A percentile compares a stretch with the other conserved stretches of the same genome.
These are phyloP conservation scores for Amanita polypyramis DNA, from an alignment of 768 basidiomycete species.

Conservation along the genomic window DNA sequence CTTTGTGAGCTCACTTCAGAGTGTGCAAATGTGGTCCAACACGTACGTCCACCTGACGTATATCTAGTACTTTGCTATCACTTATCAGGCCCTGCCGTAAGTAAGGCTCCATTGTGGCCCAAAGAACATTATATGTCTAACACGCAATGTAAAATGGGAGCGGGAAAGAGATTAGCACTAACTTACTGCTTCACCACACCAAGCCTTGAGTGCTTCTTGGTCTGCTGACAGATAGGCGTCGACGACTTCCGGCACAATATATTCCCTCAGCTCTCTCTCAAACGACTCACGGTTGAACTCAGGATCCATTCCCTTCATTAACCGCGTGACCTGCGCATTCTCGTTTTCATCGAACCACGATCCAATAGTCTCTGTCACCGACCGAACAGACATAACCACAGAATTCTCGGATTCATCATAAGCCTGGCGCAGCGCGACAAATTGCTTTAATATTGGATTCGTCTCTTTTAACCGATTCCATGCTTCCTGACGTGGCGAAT, in stretches of 20 bases:
- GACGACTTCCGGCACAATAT: slow-evolving; percentile 95
- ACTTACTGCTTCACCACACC: slow-evolving; percentile 94
- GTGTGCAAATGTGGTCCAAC: not conserved
- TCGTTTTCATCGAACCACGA: slow-evolving; percentile 97
- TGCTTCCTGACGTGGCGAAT: slow-evolving; percentile 65
- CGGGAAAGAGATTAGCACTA: slow-evolving; percentile 6
- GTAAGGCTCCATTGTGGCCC: slow-evolving; percentile 96
- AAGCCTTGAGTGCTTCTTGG: slow-evolving; percentile 70
- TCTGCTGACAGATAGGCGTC: slow-evolving; percentile 94
- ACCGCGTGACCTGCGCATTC: slow-evolving; percentile 85
- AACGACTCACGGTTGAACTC: slow-evolving; percentile 78
- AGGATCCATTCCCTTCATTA: slow-evolving; percentile 86
- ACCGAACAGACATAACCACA: slow-evolving; percentile 68
- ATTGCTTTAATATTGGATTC: slow-evolving; percentile 60
- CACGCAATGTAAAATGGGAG: not conserved
- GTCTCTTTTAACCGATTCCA: slow-evolving; percentile 76
- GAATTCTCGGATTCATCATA: slow-evolving; percentile 95
- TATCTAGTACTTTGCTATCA: slow-evolving; percentile 92
- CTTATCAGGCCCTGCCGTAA: slow-evolving; percentile 83
- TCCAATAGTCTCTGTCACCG: slow-evolving; percentile 77
- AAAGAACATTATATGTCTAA: slow-evolving; percentile 95
- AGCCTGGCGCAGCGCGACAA: slow-evolving; percentile 49
- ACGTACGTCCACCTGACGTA: slow-evolving; percentile 92
- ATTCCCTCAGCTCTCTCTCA: slow-evolving; percentile 85
- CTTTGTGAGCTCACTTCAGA: not conserved